These are phyloP conservation scores for Amyloporia xantha DNA, from an alignment of 768 basidiomycete species.

Conservation along the genomic window DNA sequence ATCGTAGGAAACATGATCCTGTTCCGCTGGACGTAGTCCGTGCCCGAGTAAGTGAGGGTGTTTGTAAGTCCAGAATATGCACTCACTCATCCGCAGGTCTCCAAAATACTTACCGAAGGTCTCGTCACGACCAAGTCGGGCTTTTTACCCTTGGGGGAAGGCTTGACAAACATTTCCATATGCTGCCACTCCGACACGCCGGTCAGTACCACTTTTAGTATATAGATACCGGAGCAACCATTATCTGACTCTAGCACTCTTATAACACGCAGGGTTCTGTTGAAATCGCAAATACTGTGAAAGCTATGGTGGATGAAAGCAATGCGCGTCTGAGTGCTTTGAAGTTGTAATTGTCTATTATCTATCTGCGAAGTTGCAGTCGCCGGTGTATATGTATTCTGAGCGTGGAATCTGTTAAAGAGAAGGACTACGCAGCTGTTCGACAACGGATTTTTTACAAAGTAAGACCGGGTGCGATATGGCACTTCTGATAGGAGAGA, in stretches of 20 bases:
- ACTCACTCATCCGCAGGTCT: constrained; percentile 29
- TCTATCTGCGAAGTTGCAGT: no score
- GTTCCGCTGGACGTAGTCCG: constrained; percentile 36
- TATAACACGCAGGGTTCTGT: constrained; percentile 40
- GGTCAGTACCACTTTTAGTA: constrained; percentile 23
- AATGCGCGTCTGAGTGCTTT: constrained; percentile 25
- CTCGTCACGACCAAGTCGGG: constrained; percentile 43
- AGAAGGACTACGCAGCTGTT: no score
- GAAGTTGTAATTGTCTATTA: no score
- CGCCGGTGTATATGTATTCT: no score
- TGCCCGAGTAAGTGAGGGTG: constrained; percentile 31
- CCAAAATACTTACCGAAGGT: constrained; percentile 34
- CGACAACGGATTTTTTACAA: no score
- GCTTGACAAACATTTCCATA: constrained; percentile 47
- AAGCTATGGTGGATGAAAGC: constrained; percentile 47
- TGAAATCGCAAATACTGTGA: constrained; percentile 45
- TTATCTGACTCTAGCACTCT: no score
- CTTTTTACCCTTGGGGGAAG: constrained; percentile 35
- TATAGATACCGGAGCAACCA: not conserved
- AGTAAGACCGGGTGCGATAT: no score
- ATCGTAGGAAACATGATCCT: constrained; percentile 43
- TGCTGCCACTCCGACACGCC: constrained; percentile 64
- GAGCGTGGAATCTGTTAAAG: no score
- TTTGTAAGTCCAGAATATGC: not conserved
- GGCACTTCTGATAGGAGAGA: no score